Conservation (phyloP, 2,329 filamentous ascomycete species). For the Arthrobotrys iridis region DNA sequence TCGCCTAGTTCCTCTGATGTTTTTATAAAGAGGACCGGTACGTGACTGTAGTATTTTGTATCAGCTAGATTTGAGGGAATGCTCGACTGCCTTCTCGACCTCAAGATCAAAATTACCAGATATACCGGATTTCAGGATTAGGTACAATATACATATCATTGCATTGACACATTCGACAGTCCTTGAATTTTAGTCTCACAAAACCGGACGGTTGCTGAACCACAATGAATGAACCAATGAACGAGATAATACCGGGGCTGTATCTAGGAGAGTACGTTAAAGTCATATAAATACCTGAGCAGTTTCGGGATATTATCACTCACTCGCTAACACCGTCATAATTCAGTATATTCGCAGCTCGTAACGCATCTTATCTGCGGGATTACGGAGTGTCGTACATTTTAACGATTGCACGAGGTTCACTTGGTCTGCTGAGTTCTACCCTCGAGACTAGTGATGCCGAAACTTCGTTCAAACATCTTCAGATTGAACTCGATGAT, state of each 20-base stretch:
- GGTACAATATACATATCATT: too few species aligned
- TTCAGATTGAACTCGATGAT: constrained; percentile 45
- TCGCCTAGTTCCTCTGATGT: too few species aligned
- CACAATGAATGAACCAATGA: constrained; percentile 48
- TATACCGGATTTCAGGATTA: too few species aligned
- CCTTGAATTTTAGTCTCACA: too few species aligned
- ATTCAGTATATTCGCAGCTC: constrained; percentile 40
- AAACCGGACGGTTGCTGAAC: too few species aligned
- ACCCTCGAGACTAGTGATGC: constrained; percentile 5
- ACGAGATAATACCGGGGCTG: constrained; percentile 35
- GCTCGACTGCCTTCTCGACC: too few species aligned
- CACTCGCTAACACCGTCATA: background rate
- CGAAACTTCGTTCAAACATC: constrained; percentile 11
- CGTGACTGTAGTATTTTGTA: too few species aligned
- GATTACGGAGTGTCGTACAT: constrained; percentile 26
- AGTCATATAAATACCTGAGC: background rate
- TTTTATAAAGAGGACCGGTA: too few species aligned
- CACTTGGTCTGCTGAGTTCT: constrained; percentile 23
- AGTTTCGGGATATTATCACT: too few species aligned
- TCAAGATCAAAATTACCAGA: too few species aligned
- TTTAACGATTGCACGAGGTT: constrained; percentile 41
- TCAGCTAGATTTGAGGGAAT: too few species aligned
- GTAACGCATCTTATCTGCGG: constrained; percentile 15
- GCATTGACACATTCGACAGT: too few species aligned
- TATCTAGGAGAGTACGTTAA: constrained; percentile 48